Evolutionary conservation across 805 yeast species (phyloP), one percentile per base, ranked within the genome.

Genomic region (Candida ipomoeae): DNA sequence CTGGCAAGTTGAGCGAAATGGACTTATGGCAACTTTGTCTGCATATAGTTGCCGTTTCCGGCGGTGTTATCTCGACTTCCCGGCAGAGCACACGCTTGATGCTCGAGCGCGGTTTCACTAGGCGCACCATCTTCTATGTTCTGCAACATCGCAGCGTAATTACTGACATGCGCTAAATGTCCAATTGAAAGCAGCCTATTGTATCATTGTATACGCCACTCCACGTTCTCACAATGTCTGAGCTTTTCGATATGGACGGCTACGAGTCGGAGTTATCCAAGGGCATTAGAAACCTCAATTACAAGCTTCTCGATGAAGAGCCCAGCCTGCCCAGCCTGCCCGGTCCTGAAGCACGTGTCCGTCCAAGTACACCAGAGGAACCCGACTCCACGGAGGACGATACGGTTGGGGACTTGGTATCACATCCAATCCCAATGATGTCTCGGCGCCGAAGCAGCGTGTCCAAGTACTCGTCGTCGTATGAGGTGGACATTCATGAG

Each of bases 181-280:
- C 41, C 15, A 39, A 21, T 6, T 39, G 7, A 23, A n/a, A 39
- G 32, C 18, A 8, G 18, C 14, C 31, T 14, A 11, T 23, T 23
- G 41, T 31, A 13, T 15, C 31, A 11, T 23, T 23, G 41, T 31
- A 6, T 15, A 40, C n/a, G 21, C 23, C 8, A 11, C 21, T 29
- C 34, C 34, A 40, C 21, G 15, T 15, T 11, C 34, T 14, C 38
- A 55, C 26, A 34, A 69, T 70, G 74, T 55, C 73, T 15, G 71
- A 62, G 36, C 62, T 70, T 14, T 70, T 70, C 48, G 53, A 58
- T 40, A 69, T 70, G 74, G 74, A 70, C 42, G 74, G 66, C 55
- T 65, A 65, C 45, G 65, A 60, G 52, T 41, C 58, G 49, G 49
- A 51, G 11, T 45, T 54, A 44, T 38, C 49, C 6, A 38, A 44